Base-by-base conservation (phyloP, 2,329 filamentous ascomycete genomes). In the Diplodia scrobiculata region DNA sequence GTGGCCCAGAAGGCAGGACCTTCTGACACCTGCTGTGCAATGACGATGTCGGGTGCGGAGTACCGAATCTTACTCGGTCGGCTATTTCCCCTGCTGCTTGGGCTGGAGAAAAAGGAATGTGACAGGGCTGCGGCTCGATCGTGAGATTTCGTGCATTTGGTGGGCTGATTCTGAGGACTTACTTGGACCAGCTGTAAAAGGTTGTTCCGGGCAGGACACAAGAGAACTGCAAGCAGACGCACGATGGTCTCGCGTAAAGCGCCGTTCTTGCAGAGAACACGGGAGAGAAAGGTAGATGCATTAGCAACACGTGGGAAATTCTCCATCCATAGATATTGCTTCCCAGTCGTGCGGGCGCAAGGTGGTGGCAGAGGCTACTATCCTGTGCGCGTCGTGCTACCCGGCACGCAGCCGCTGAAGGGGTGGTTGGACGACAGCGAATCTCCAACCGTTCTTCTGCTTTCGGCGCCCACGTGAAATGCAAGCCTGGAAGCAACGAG, bases 381-480 rank as follows among this genome's bases (percentile, higher is more conserved):
- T 32, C 6, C 38, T 47, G 38, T 25, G 38, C 7, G 55, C 19
- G 55, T 34, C 27, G 55, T 60, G 14, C 32, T 48, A 60, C 55
- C 48, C 27, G 27, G 14, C 21, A 7, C 29, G 55, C 55, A 47
- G 55, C 55, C 38, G 32, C 25, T 17, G 38, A 32, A 32, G 38
- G 36, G 25, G 25, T 34, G 55, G 38, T 27, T 60, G 38, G 38
- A 60, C n/a, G 38, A 60, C 17, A 47, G 55, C 38, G 29, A 34
- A 41, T 48, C 55, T 58, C 55, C 55, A 60, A 10, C 17, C 25
- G 11, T 60, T 48, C 55, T 60, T 47, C 55, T 60, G 38, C 19
- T 41, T 60, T 32, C 25, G 17, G 38, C 55, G 55, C 38, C 55
- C 55, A 60, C 55, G 55, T 60, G 55, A 60, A 38, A 60, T 60